Conservation (phyloP, 1,284 basidiomycete genomes). For the Afroboletus lepidellus region DNA sequence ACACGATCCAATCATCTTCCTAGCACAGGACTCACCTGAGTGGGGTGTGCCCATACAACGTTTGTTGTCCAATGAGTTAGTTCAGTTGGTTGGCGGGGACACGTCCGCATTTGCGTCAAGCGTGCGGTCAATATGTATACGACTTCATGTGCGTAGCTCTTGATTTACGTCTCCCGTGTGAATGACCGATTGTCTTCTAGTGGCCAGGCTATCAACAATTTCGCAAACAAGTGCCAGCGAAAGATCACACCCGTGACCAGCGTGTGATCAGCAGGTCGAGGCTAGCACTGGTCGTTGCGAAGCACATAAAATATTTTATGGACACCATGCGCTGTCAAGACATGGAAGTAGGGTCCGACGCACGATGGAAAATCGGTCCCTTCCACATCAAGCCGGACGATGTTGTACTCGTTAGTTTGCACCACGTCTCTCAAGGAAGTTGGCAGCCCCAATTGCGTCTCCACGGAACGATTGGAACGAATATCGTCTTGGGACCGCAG, state of each 20-base stretch:
- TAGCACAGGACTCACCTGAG: slow-evolving; percentile 45
- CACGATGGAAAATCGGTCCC: slow-evolving; percentile 51
- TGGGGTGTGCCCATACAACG: slow-evolving; percentile 56
- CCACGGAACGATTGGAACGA: background rate
- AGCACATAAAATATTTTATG: slow-evolving; percentile 38
- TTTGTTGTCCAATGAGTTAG: slow-evolving; percentile 41
- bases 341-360: slow-evolving; percentile 11
- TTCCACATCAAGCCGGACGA: slow-evolving; percentile 55
- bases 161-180: slow-evolving; percentile 29
- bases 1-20: slow-evolving; percentile 59
- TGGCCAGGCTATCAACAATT: slow-evolving; percentile 71
- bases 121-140: slow-evolving; percentile 67
- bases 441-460: slow-evolving; percentile 73
- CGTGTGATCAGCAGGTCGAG: slow-evolving; percentile 60
- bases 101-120: slow-evolving; percentile 59
- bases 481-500: background rate
- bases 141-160: slow-evolving; percentile 37
- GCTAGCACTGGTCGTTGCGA: slow-evolving; percentile 60
- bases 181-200: slow-evolving; percentile 32
- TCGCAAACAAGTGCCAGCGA: slow-evolving; percentile 67
- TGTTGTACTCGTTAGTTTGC: slow-evolving; percentile 63
- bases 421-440: slow-evolving; percentile 71
- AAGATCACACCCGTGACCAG: slow-evolving; percentile 63
- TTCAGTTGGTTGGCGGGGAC: slow-evolving; percentile 45
- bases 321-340: background rate